Conservation (phyloP, 192 early-diverging fungal species). For the Dimargaris cristalligena region DNA sequence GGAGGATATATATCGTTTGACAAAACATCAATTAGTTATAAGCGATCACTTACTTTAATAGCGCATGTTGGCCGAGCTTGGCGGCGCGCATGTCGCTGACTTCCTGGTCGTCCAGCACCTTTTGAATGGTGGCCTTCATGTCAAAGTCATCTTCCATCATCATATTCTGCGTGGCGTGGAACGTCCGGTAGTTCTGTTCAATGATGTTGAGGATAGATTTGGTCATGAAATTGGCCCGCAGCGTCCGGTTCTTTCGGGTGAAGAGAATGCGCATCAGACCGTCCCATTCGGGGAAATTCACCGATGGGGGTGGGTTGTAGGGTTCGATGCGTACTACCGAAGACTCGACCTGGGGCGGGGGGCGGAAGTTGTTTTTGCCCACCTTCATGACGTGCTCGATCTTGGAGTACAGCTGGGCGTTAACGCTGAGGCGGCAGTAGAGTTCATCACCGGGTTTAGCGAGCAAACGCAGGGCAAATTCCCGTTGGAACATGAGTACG, state of each 20-base stretch:
- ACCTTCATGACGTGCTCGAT: constrained; percentile 97
- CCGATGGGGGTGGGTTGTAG: constrained; percentile 79
- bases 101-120: constrained; percentile 47
- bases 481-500: constrained; percentile 98
- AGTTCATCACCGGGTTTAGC: constrained; percentile 86
- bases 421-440: constrained; percentile 84
- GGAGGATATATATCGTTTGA: too few species aligned
- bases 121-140: constrained; percentile 62
- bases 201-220: constrained; percentile 73
- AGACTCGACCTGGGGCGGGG: constrained; percentile 92
- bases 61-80: constrained; percentile 90
- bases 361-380: constrained; percentile 94
- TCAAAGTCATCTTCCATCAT: constrained; percentile 73
- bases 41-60: too few species aligned
- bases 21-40: too few species aligned
- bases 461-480: constrained; percentile 88
- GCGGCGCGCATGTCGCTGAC: constrained; percentile 63
- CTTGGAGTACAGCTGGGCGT: constrained; percentile 85
- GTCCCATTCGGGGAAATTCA: constrained; percentile 94
- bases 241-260: constrained; percentile 85
- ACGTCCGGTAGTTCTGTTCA: constrained; percentile 93
- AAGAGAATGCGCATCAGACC: constrained; percentile 88
- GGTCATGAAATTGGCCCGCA: constrained; percentile 80
- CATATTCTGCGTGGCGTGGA: constrained; percentile 60
- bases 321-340: constrained; percentile 91